Evolutionary conservation across 75 land plant genomes (phyloP), one percentile per base, ranked within the genome.

Genomic region (Cunninghamia lanceolata): DNA sequence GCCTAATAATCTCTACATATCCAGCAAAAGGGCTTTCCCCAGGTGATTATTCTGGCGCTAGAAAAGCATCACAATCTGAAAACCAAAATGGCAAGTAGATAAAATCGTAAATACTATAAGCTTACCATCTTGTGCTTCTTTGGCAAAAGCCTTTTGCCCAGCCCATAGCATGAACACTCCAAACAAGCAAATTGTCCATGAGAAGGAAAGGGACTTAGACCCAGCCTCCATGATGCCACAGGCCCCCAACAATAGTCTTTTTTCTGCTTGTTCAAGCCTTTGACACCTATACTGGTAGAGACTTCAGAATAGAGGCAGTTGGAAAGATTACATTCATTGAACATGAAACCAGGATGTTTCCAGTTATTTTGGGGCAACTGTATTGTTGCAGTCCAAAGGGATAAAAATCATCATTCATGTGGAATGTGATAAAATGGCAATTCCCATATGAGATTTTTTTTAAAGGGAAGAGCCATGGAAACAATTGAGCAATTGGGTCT

Each of bases 81-180:
- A 38, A 17, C 3, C 39, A 39, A 39, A 39, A 19, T 38, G 9
- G 16, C 21, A 7, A 77, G 40, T 17, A 76, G 79, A 76, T 32
- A 11, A 73, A 34, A 11, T 32, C 13, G 15, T 0, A 38, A 40
- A 21, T 45, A 25, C 28, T 11, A 43, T 25, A 43, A 13, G 30
- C 82, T 80, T 80, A 80, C 82, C 82, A 80, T 80, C 82, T n/a
- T 45, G 75, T 9, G 34, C 82, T 45, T 28, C 47, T 28, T 11
- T 21, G 2, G 32, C 82, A 42, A 28, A 80, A 45, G 15, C 28
- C 25, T 43, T n/a, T 40, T 42, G 32, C 32, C 50, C 82, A 45
- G 30, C 28, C 47, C 82, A 80, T 1, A 45, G 82, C 14, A 80
- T 11, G 30, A 43, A n/a, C 40, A 45, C 9, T 80, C 50, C 82